Evolutionary conservation across 352 stramenopile species (phyloP).

Genomic region (Phytophthora megakarya): DNA sequence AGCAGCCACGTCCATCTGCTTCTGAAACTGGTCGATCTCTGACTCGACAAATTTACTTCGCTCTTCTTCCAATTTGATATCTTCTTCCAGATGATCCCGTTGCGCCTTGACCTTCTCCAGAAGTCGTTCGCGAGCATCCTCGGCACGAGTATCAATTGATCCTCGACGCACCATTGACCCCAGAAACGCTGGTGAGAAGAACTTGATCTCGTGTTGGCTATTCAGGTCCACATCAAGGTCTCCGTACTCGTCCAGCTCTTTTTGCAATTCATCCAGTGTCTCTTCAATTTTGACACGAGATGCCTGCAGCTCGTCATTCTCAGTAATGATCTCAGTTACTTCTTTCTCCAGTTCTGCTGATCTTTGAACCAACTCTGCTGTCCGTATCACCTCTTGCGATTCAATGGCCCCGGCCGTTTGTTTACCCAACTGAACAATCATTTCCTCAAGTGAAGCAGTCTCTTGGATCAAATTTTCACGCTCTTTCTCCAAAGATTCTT

Average conservation of each 20-base stretch:
- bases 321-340: slow-evolving; percentile 68
- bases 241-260: slow-evolving; percentile 66
- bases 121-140: slow-evolving; percentile 62
- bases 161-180: slow-evolving; percentile 61
- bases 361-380: slow-evolving; percentile 53
- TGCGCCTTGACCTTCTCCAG: slow-evolving; percentile 64
- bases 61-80: slow-evolving; percentile 67
- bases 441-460: slow-evolving; percentile 50
- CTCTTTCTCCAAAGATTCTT: slow-evolving; percentile 62
- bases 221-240: slow-evolving; percentile 56
- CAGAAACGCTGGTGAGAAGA: slow-evolving; percentile 74
- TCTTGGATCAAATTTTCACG: slow-evolving; percentile 62
- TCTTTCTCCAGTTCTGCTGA: slow-evolving; percentile 71
- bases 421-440: slow-evolving; percentile 65
- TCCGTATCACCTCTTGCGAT: slow-evolving; percentile 67
- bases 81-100: slow-evolving; percentile 55
- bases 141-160: slow-evolving; percentile 64
- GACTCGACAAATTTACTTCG: slow-evolving; percentile 56
- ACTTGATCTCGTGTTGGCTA: slow-evolving; percentile 56
- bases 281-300: slow-evolving; percentile 58
- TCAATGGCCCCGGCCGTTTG: slow-evolving; percentile 63
- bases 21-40: slow-evolving; percentile 69
- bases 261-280: slow-evolving; percentile 59
- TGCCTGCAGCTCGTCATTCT: slow-evolving; percentile 71
- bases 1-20: slow-evolving; percentile 67